Evolutionary conservation across 768 basidiomycete genomes (phyloP), one percentile per base, ranked within the genome.

Genomic region (Tulasnella sp.): DNA sequence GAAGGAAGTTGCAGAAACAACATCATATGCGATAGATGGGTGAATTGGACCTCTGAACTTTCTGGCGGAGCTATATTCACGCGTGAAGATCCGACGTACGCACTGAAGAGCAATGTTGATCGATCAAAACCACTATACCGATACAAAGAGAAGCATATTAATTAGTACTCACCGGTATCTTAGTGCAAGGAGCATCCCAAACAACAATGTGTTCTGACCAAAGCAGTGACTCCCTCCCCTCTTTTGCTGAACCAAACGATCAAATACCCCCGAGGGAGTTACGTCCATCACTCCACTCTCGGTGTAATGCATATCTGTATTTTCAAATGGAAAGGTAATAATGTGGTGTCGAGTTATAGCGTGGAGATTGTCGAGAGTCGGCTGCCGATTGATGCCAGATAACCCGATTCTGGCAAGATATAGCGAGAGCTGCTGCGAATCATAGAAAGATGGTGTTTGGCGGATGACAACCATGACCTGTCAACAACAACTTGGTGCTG

Each of bases 271-370:
- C 19, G 27, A 13, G 7, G 48, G 35, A 28, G 33, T 4, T 13
- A 39, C 25, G 16, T 49, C 48, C 22, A 49, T 16, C 5, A 22
- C 24, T 22, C 48, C 37, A 6, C 15, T 8, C n/a, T 4, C 35
- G 12, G 3, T 39, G 12, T 49, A 49, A 37, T 43, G 48, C 25
- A 49, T 29, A 19, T 49, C n/a, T 8, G 37, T 49, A 31, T 41
- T 49, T 5, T 49, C 48, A 43, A 43, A 49, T 1, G 48, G 48
- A n/a, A 42, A 15, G 4, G 6, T 49, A 19, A 13, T 5, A 13
- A 49, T 4, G 37, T 42, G 39, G 2, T 20, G 35, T 10, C 19
- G 39, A 31, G 41, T 24, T 34, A 49, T 39, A 6, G 12, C 29
- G 4, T 7, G 24, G 12, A 35, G 13, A 29, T 35, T 48, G 16